Percentiles rank a stretch among this genome's conserved stretches.
These are phyloP conservation scores for Calonectria crousiana DNA, from an alignment of 2,329 filamentous ascomycete genomes.

Conservation along the genomic window DNA sequence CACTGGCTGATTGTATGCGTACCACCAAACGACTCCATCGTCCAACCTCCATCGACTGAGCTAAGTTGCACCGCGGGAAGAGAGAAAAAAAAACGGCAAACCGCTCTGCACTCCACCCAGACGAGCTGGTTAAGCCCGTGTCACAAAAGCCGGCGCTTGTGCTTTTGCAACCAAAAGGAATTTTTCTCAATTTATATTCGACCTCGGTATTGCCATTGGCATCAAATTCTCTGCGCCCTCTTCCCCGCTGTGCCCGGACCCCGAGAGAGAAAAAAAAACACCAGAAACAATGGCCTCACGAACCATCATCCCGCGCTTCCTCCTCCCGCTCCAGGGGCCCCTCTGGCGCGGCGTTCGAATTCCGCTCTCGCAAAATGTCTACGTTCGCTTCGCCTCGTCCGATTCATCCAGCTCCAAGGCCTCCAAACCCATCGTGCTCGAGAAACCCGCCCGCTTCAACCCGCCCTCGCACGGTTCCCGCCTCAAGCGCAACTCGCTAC, in stretches of 20 bases:
- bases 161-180: not conserved
- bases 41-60: conserved; percentile 15
- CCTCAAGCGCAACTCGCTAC: conserved; percentile 66
- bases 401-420: conserved; percentile 19
- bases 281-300: conserved; percentile 58
- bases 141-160: not conserved
- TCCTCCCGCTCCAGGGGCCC: conserved; percentile 72
- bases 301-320: conserved; percentile 73
- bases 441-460: conserved; percentile 89
- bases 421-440: conserved; percentile 77
- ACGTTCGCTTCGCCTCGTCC: conserved; percentile 50
- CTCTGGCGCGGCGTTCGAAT: conserved; percentile 64
- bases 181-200: not conserved
- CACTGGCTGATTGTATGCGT: not conserved
- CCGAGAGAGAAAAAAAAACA: conserved; percentile 2
- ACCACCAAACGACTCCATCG: conserved; percentile 9
- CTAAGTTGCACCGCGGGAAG: conserved; percentile 5
- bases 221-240: not conserved
- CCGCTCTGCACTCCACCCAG: not conserved
- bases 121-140: not conserved
- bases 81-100: conserved; percentile 17
- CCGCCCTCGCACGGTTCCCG: conserved; percentile 89
- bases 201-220: not conserved
- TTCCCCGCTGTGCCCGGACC: not conserved
- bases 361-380: conserved; percentile 50